These are phyloP conservation scores for Colletotrichum salicis DNA, from an alignment of 2,329 filamentous ascomycete species.

Conservation along the genomic window DNA sequence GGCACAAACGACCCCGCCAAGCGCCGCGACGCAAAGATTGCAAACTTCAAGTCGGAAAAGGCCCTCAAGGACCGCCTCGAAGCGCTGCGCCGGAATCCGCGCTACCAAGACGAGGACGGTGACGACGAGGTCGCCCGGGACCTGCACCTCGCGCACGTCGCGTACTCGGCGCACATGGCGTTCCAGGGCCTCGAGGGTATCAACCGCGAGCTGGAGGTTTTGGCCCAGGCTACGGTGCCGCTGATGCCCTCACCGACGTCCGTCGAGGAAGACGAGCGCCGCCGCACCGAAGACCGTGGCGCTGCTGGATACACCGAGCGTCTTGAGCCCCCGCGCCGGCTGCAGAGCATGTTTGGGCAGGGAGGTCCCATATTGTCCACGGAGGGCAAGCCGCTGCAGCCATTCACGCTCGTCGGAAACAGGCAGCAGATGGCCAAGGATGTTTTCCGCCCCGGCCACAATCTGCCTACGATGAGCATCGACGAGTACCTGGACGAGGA, in stretches of 20 bases:
- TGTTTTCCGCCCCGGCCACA: conserved; percentile 92
- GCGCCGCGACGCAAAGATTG: conserved; percentile 85
- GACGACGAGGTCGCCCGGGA: conserved; percentile 88
- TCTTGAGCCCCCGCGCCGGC: conserved; percentile 72
- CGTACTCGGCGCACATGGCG: conserved; percentile 78
- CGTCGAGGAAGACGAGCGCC: conserved; percentile 59
- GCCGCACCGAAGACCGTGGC: conserved; percentile 44
- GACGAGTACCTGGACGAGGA: conserved; percentile 98
- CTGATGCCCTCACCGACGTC: conserved; percentile 55
- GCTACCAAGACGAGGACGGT: conserved; percentile 70
- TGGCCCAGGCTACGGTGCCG: conserved; percentile 76
- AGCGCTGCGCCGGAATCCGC: conserved; percentile 55
- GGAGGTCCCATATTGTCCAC: conserved; percentile 78
- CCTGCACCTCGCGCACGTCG: conserved; percentile 80
- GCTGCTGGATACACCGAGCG: conserved; percentile 74
- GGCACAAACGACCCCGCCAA: conserved; percentile 67
- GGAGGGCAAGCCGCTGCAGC: conserved; percentile 86
- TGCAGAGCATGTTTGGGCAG: conserved; percentile 58
- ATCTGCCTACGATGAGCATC: conserved; percentile 95
- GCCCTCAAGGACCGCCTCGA: conserved; percentile 85
- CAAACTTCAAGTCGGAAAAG: conserved; percentile 86
- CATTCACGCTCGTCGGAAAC: conserved; percentile 85
- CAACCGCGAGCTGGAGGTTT: conserved; percentile 83
- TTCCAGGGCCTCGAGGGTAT: conserved; percentile 91
- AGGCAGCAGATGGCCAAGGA: conserved; percentile 80